Base-by-base conservation (phyloP, 106 monocot species). In the Dioscorea zingiberensis region DNA sequence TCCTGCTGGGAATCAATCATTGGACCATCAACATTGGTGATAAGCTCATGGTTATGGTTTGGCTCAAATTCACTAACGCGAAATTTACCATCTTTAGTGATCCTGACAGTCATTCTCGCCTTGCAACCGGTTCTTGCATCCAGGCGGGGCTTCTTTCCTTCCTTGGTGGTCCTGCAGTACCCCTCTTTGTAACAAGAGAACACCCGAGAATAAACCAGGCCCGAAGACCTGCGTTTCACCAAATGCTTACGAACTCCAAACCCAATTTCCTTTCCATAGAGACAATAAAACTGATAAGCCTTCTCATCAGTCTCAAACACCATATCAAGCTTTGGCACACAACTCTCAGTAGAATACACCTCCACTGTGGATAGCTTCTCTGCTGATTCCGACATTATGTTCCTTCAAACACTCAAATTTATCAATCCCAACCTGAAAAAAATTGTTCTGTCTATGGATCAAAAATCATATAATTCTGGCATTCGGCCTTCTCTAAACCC, bases 181-280 rank as follows among this genome's bases (percentile, higher is more conserved):
- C 80, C 74, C 73, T 80, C 80, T 27, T 74, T 74, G 47, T 70
- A 80, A 32, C 74, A 74, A 6, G 58, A 70, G 27, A 80, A 74
- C 13, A 69, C 72, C 27, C 74, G 48, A 14, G 69, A 70, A 48
- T 74, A 80, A 2, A 80, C 74, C 0, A 60, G 17, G 3, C 74
- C 74, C 4, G 74, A 74, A 32, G 74, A 44, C 54, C 80, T 49
- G 26, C 80, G 63, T 48, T 74, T 75, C 46, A 75, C 71, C 23
- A 71, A 58, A 75, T 71, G 74, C 69, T 77, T 73, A 29, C 77
- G 58, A 27, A 77, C 69, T 7, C 70, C 73, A 48, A 77, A 83
- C 2, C 74, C 70, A 55, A 65, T 60, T 27, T 63, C 59, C 65
- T 60, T 65, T 24, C 64, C 69, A 49, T 83, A 78, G 25, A 56